Evolutionary conservation across 352 stramenopile genomes (phyloP).

Genomic region (Hyaloperonospora arabidopsidis): DNA sequence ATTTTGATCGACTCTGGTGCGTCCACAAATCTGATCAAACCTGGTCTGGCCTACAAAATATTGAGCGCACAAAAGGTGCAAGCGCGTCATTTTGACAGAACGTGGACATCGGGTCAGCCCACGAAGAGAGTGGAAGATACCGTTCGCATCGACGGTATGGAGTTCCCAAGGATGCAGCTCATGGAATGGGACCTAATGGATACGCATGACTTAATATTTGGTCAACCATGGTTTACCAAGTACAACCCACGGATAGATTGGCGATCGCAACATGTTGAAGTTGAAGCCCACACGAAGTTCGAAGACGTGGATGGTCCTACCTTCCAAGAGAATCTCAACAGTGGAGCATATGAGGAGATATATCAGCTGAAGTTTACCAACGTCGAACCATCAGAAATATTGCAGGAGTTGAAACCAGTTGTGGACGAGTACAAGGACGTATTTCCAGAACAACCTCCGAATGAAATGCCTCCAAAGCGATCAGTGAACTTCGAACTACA

Average conservation of each 20-base stretch:
- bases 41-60: neutral
- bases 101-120: constrained; percentile 4
- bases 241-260: constrained; percentile 10
- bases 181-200: constrained; percentile 11
- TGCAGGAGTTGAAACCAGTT: neutral
- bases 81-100: constrained; percentile 7
- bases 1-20: constrained; percentile 1
- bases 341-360: constrained; percentile 5
- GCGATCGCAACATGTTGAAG: constrained; percentile 8
- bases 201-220: constrained; percentile 16
- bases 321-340: constrained; percentile 2
- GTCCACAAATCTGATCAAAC: constrained; percentile 4
- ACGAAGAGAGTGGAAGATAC: constrained; percentile 11
- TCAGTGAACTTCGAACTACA: constrained; percentile 16
- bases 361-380: constrained; percentile 11
- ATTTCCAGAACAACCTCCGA: constrained; percentile 14
- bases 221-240: constrained; percentile 14
- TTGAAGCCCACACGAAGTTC: constrained; percentile 1
- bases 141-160: constrained; percentile 10
- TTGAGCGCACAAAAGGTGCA: neutral
- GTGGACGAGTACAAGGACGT: constrained; percentile 7
- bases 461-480: constrained; percentile 9
- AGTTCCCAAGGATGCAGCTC: constrained; percentile 9
- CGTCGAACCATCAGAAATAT: neutral
- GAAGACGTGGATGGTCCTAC: constrained; percentile 6